A percentile compares a stretch with the other conserved stretches of the same genome.
Conservation (phyloP, 2,329 filamentous ascomycete species). For the Metarhizium brunneum region DNA sequence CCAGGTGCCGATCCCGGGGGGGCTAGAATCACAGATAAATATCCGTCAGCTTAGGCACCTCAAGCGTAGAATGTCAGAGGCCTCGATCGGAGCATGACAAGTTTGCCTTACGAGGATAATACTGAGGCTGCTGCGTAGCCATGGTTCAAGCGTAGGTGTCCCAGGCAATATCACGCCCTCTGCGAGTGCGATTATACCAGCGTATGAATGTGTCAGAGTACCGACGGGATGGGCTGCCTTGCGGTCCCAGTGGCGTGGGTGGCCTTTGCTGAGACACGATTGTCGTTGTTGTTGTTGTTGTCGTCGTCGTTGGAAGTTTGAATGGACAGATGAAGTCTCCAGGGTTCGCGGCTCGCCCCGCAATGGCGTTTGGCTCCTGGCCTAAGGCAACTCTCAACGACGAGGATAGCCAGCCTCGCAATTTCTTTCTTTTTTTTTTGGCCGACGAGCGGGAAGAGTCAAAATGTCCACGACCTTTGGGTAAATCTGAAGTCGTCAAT, state of each 20-base stretch:
- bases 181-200: no score
- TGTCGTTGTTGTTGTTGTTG: not conserved
- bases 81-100: not conserved
- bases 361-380: not conserved
- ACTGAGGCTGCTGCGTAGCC: slow-evolving; percentile 17
- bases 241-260: not conserved
- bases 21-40: not conserved
- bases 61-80: not conserved
- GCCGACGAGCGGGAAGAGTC: no score
- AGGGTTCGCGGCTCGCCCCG: not conserved
- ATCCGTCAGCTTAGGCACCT: not conserved
- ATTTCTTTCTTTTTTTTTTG: no score
- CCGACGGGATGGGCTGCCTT: not conserved
- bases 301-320: not conserved
- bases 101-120: slow-evolving; percentile 34
- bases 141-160: not conserved
- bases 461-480: no score
- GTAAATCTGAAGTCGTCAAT: no score
- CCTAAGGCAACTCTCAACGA: no score
- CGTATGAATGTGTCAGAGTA: no score
- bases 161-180: not conserved
- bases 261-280: not conserved
- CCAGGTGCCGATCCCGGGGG: slow-evolving; percentile 10
- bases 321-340: not conserved
- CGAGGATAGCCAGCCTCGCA: no score